These are phyloP conservation scores for Aspergillus ochraceoroseus DNA, from an alignment of 2,329 filamentous ascomycete species.

Conservation along the genomic window DNA sequence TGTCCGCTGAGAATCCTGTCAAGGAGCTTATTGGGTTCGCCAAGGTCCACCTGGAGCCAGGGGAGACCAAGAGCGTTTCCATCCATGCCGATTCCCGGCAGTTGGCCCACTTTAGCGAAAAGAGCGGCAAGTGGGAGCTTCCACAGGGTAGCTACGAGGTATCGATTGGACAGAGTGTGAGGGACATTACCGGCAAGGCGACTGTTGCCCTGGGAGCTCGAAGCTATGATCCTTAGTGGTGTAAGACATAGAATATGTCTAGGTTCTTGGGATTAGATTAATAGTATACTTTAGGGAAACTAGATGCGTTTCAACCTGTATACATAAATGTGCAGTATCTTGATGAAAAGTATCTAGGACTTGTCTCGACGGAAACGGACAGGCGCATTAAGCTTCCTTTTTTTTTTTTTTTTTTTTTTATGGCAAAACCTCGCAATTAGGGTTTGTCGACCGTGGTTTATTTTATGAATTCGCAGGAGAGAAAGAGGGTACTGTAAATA, in stretches of 20 bases:
- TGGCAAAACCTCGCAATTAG: no score
- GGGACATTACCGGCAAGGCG: conserved; percentile 6
- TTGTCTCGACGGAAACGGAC: no score
- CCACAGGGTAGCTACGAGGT: conserved; percentile 4
- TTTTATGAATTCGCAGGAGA: no score
- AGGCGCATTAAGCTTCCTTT: no score
- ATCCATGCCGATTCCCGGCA: conserved; percentile 1
- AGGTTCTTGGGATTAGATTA: no score
- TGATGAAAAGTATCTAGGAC: no score
- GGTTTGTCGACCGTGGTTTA: no score
- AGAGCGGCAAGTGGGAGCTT: conserved; percentile 6
- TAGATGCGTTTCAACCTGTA: no score
- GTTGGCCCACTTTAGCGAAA: conserved; percentile 7
- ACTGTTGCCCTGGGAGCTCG: not conserved
- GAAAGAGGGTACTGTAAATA: no score
- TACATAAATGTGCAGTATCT: no score
- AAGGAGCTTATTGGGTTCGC: conserved; percentile 10
- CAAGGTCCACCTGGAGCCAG: conserved; percentile 6
- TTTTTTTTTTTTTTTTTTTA: no score
- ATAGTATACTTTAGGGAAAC: no score
- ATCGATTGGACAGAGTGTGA: conserved; percentile 6
- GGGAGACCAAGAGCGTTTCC: conserved; percentile 4
- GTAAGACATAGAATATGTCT: not conserved
- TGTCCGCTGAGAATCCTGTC: conserved; percentile 4
- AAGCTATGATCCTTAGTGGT: conserved; percentile 5